These are phyloP conservation scores for Elsinoe fawcettii DNA, from an alignment of 2,329 filamentous ascomycete species.

Conservation along the genomic window DNA sequence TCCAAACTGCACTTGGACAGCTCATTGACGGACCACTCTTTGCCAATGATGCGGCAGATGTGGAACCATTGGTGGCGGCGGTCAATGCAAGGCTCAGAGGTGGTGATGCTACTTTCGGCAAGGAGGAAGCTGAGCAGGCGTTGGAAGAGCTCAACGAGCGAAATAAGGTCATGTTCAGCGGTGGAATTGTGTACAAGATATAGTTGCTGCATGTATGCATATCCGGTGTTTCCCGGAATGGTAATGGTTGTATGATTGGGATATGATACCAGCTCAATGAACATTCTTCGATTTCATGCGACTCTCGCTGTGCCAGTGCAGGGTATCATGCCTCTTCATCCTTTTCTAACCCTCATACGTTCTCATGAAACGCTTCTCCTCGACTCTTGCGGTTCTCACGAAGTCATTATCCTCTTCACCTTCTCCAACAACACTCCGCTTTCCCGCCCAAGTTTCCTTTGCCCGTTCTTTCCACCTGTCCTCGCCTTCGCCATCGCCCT, in stretches of 20 bases:
- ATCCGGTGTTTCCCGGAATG: background rate
- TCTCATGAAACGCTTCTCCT: background rate
- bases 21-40: conserved; percentile 79
- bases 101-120: conserved; percentile 54
- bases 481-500: conserved; percentile 55
- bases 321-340: background rate
- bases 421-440: conserved; percentile 69
- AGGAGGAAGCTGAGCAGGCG: conserved; percentile 66
- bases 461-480: conserved; percentile 57
- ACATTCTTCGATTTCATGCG: background rate
- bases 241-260: conserved; percentile 7
- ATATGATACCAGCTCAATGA: conserved; percentile 12
- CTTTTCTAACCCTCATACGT: too few relatives aligned
- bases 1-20: conserved; percentile 74
- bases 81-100: conserved; percentile 67
- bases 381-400: background rate
- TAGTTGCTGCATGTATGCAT: background rate
- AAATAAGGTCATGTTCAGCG: conserved; percentile 76
- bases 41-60: conserved; percentile 70
- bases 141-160: conserved; percentile 70
- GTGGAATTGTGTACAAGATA: conserved; percentile 44
- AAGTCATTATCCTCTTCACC: conserved; percentile 62
- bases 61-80: conserved; percentile 65
- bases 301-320: background rate
- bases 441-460: conserved; percentile 74